Conservation (phyloP, 1,139 yeast species). For the Geotrichum reessii region DNA sequence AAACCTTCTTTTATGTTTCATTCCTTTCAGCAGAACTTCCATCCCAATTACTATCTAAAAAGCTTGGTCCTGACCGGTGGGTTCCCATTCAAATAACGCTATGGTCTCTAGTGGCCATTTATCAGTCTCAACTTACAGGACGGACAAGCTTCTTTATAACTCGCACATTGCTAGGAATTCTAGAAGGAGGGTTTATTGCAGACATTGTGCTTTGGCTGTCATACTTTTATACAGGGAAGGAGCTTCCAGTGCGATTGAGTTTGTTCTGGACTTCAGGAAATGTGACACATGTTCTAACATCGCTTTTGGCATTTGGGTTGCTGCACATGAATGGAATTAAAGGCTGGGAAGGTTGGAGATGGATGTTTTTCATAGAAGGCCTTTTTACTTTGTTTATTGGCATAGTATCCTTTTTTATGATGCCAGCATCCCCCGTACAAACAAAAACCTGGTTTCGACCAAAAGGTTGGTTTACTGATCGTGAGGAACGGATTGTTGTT, state of each 20-base stretch:
- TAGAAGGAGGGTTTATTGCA: slow-evolving; percentile 54
- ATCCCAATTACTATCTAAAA: slow-evolving; percentile 48
- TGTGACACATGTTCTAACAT: slow-evolving; percentile 30
- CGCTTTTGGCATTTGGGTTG: slow-evolving; percentile 44
- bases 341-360: slow-evolving; percentile 51
- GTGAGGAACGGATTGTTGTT: slow-evolving; percentile 58
- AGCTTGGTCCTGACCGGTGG: slow-evolving; percentile 50
- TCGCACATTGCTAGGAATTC: slow-evolving; percentile 43
- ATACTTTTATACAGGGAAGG: slow-evolving; percentile 47
- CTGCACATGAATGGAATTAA: slow-evolving; percentile 40
- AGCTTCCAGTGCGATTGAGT: slow-evolving; percentile 45
- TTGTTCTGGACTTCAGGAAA: slow-evolving; percentile 41
- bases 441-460: slow-evolving; percentile 46
- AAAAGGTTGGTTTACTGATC: slow-evolving; percentile 59
- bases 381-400: slow-evolving; percentile 52
- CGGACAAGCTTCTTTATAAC: slow-evolving; percentile 40
- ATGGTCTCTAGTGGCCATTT: slow-evolving; percentile 48
- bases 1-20: slow-evolving; percentile 41
- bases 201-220: slow-evolving; percentile 49
- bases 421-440: slow-evolving; percentile 60
- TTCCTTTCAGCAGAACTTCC: slow-evolving; percentile 50
- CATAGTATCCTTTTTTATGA: slow-evolving; percentile 45
- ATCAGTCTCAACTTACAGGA: slow-evolving; percentile 41
- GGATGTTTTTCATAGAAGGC: slow-evolving; percentile 64
- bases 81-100: slow-evolving; percentile 46